Percentiles rank a stretch among this genome's conserved stretches.
These are phyloP conservation scores for Eucalyptus caleyi DNA, from an alignment of 345 rosid genomes.

Conservation along the genomic window DNA sequence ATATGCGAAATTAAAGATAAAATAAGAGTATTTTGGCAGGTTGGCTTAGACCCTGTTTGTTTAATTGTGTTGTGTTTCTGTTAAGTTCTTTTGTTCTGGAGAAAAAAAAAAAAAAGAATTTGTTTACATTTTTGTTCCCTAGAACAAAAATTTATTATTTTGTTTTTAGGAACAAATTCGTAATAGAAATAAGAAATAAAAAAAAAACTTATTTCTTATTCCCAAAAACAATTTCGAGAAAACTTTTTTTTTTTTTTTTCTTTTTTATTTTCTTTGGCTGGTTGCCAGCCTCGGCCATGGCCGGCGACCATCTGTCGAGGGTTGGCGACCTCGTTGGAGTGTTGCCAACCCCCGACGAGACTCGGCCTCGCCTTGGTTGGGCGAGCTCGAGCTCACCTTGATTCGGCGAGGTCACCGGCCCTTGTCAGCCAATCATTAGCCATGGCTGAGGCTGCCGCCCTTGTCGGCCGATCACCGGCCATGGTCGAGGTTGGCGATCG, in stretches of 20 bases:
- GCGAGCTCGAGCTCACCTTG: no score
- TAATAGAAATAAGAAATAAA: fast-evolving
- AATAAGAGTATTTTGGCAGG: neutral
- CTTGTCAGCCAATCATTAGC: fast-evolving
- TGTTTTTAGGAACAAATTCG: fast-evolving
- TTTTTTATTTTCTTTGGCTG: no score
- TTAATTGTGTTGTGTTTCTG: no score
- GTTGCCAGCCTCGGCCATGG: fast-evolving
- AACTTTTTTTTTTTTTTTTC: no score
- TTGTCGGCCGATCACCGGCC: no score
- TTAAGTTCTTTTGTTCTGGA: no score
- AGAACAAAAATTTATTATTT: no score
- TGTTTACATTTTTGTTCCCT: fast-evolving
- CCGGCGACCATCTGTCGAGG: fast-evolving
- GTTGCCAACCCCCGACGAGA: fast-evolving
- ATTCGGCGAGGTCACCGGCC: no score
- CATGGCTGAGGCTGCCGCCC: no score
- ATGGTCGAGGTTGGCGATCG: no score
- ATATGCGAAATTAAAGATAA: neutral
- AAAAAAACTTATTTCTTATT: no score
- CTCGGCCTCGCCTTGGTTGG: fast-evolving
- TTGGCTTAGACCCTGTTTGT: neutral
- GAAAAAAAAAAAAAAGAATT: no score
- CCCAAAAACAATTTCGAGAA: fast-evolving
- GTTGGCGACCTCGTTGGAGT: fast-evolving